Evolutionary conservation across 805 yeast genomes (phyloP).

Genomic region (Isabelozyma rhagii): DNA sequence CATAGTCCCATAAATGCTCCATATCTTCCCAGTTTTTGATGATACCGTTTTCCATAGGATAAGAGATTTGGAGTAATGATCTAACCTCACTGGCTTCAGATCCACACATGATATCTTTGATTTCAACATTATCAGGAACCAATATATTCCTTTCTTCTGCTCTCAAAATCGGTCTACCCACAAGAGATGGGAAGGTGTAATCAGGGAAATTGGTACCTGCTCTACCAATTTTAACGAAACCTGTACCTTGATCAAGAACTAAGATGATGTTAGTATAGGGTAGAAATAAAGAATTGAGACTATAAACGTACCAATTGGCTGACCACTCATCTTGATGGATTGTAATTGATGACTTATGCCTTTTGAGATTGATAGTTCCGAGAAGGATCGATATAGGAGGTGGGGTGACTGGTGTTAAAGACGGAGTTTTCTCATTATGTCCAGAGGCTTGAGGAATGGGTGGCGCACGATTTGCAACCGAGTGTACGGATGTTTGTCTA

Average conservation of each 20-base stretch:
- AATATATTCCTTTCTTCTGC: slow-evolving; percentile 82
- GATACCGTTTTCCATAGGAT: slow-evolving; percentile 98
- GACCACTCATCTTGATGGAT: slow-evolving; percentile 16
- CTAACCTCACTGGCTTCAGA: slow-evolving; percentile 91
- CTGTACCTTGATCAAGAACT: slow-evolving; percentile 99
- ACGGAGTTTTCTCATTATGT: not conserved
- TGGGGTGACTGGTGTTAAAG: not conserved
- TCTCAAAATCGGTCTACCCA: slow-evolving; percentile 90
- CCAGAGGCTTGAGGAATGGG: not conserved
- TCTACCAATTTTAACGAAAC: slow-evolving; percentile 94
- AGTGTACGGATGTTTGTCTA: not conserved
- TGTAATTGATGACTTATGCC: not conserved
- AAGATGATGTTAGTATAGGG: slow-evolving; percentile 8
- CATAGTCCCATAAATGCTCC: slow-evolving; percentile 98
- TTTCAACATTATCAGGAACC: slow-evolving; percentile 60
- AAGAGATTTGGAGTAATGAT: slow-evolving; percentile 85
- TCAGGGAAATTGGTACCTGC: slow-evolving; percentile 98
- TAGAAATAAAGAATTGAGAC: not conserved
- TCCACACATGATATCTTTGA: slow-evolving; percentile 97
- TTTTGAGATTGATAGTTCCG: not conserved
- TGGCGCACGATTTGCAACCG: not conserved
- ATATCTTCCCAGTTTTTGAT: slow-evolving; percentile 98
- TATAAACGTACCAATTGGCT: slow-evolving; percentile 28
- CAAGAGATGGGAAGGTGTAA: slow-evolving; percentile 89
- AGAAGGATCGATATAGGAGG: not conserved